Base-by-base conservation (phyloP, 345 rosid genomes). In the Eucalyptus melliodora region DNA sequence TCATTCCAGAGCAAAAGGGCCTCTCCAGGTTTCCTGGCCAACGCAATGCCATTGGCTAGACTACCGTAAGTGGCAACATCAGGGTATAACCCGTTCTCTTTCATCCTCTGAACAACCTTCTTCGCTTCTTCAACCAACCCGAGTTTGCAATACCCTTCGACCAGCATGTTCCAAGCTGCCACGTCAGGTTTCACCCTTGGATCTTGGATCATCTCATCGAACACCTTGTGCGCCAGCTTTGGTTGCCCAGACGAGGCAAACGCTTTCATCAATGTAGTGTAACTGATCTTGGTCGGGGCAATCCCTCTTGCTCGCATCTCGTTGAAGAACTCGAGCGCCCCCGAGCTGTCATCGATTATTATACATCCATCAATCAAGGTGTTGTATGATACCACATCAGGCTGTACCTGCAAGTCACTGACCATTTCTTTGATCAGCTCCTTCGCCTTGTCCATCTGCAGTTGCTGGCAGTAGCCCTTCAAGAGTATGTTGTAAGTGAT, bases 191-290 rank as follows among this genome's bases (percentile, higher is more conserved):
- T 96, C 87, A 97, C 98, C 82, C 98, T 90, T 3, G 97, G 95
- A 89, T 97, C 99, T 80, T 92, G 91, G 59, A 92, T 90, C 99
- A 97, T 97, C 94, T 97, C 99, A 47, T 97, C 96, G 50, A 97
- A 97, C 67, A 97, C 98, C 92, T 94, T 94, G 91, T 94, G 94
- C 3, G 99, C 98, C 89, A 97, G 88, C 95, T 96, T 97, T 2
- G 98, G 99, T 90, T 97, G 99, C 55, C 96, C 97, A 1, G 99
- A 95, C 77, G 93, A 89, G n/a, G 96, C 98, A 88, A 97, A 97
- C 85, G 99, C 98, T 94, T 97, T 97, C 99, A 97, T 97, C 94
- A 97, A 90, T 44, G 99, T 97, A 12, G 99, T 97, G 93, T 97
- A 97, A 89, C 99, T 97, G 85, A 97, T 92, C 94, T 97, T 97